Evolutionary conservation across 768 basidiomycete species (phyloP).

Genomic region (Boletales sp.): DNA sequence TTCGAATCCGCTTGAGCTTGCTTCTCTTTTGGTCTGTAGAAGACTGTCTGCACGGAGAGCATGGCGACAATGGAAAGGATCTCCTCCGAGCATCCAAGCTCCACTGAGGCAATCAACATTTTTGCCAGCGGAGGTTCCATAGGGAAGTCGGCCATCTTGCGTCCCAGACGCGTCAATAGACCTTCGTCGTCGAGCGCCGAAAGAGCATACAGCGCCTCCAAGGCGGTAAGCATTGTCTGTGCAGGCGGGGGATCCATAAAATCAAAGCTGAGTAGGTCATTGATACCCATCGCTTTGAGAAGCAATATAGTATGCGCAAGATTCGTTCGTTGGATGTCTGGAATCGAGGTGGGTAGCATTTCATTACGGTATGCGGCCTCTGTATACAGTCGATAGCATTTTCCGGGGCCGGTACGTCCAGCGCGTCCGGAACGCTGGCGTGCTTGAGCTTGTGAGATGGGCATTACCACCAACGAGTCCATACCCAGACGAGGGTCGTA

Average conservation of each 20-base stretch:
- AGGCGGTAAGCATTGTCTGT: constrained; percentile 92
- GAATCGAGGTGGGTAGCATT: constrained; percentile 96
- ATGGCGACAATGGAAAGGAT: constrained; percentile 97
- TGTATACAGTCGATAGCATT: constrained; percentile 96
- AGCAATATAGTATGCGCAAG: constrained; percentile 89
- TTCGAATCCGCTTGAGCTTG: constrained; percentile 99
- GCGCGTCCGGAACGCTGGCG: constrained; percentile 95
- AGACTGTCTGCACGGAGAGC: constrained; percentile 94
- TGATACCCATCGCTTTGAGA: constrained; percentile 98
- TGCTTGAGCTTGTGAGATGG: constrained; percentile 98
- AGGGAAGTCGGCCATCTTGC: constrained; percentile 99
- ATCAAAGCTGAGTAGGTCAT: constrained; percentile 95
- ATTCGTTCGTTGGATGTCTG: constrained; percentile 96
- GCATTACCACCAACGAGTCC: constrained; percentile 98
- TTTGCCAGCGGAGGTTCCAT: constrained; percentile 96
- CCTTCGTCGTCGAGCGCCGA: constrained; percentile 98
- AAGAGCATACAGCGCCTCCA: constrained; percentile 91
- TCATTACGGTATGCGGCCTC: constrained; percentile 98
- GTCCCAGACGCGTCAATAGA: constrained; percentile 85
- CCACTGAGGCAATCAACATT: constrained; percentile 97
- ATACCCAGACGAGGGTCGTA: constrained; percentile 97
- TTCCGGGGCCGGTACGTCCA: constrained; percentile 96
- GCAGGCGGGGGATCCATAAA: constrained; percentile 99
- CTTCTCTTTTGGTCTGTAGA: constrained; percentile 99
- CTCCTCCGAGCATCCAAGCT: constrained; percentile 96